Percentiles rank a stretch among this genome's conserved stretches.
These are phyloP conservation scores for Cryptococcus sp. DNA, from an alignment of 1,284 basidiomycete species.

Conservation along the genomic window DNA sequence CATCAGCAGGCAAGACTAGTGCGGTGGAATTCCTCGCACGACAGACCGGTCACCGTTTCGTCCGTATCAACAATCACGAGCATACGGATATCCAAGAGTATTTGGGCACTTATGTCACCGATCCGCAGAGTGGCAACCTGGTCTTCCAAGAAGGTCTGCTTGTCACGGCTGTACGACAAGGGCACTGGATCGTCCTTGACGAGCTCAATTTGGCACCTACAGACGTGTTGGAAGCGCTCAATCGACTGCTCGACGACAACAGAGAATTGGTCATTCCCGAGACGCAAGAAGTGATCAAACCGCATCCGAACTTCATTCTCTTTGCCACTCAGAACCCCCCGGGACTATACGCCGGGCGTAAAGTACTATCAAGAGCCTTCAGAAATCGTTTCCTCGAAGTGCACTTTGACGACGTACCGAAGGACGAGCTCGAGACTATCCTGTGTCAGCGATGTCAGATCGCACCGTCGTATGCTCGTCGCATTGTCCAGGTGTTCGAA, in stretches of 20 bases:
- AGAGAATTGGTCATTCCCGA: conserved; percentile 95
- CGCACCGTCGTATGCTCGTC: conserved; percentile 86
- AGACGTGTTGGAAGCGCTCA: conserved; percentile 96
- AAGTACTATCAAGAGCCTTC: conserved; percentile 93
- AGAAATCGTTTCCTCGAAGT: conserved; percentile 98
- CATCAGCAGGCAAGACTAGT: conserved; percentile 96
- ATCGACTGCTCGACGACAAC: conserved; percentile 95
- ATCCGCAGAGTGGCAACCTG: conserved; percentile 86
- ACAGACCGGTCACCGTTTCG: conserved; percentile 90
- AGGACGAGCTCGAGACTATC: conserved; percentile 89
- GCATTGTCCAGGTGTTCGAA: conserved; percentile 88
- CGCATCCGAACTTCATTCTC: conserved; percentile 95
- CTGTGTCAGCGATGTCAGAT: conserved; percentile 85
- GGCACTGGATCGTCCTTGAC: conserved; percentile 98
- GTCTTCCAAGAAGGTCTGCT: conserved; percentile 93
- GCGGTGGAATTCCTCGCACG: conserved; percentile 94
- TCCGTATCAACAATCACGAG: conserved; percentile 99
- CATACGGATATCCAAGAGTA: conserved; percentile 99
- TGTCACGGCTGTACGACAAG: conserved; percentile 85
- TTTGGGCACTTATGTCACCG: conserved; percentile 93
- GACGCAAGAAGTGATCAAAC: conserved; percentile 90
- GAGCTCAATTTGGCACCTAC: conserved; percentile 98
- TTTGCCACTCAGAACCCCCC: conserved; percentile 99
- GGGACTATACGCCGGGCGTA: conserved; percentile 94
- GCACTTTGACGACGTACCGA: conserved; percentile 96